Evolutionary conservation across 2,329 filamentous ascomycete genomes (phyloP).

Genomic region (Hirsutella minnesotensis): DNA sequence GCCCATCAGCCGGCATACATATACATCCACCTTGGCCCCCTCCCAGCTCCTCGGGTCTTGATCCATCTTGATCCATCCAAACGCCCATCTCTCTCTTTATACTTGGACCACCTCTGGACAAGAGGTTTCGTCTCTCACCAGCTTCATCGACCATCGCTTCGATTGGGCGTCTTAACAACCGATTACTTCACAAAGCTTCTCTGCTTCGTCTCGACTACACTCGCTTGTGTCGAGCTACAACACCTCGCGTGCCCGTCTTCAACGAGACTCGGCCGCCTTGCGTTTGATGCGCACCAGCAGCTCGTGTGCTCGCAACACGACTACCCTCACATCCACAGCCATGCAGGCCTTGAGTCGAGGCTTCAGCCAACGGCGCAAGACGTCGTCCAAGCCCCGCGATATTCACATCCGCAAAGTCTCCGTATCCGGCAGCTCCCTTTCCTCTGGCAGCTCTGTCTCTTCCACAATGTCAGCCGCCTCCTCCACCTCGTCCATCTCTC

Average conservation of each 20-base stretch:
- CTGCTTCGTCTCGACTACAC: too few relatives aligned
- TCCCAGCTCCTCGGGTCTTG: too few relatives aligned
- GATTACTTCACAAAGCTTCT: too few relatives aligned
- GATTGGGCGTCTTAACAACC: too few relatives aligned
- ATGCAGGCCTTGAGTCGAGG: constrained; percentile 25
- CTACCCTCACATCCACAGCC: constrained; percentile 4
- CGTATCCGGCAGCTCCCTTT: constrained; percentile 26
- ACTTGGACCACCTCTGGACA: too few relatives aligned
- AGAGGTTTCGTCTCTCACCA: too few relatives aligned
- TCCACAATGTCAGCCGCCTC: constrained; percentile 15
- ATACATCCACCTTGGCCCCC: too few relatives aligned
- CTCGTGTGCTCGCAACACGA: background rate
- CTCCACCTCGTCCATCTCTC: constrained; percentile 14
- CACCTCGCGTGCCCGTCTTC: background rate
- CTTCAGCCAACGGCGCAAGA: constrained; percentile 24
- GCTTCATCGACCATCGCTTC: too few relatives aligned
- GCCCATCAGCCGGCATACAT: too few relatives aligned
- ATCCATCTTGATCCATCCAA: too few relatives aligned
- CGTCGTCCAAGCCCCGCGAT: constrained; percentile 19
- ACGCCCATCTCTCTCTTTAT: too few relatives aligned
- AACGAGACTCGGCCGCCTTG: background rate
- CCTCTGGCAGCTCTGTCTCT: constrained; percentile 22
- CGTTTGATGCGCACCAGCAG: background rate
- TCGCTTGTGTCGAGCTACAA: too few relatives aligned
- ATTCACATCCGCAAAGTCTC: constrained; percentile 29